These are phyloP conservation scores for Exsudoporus frostii DNA, from an alignment of 768 basidiomycete genomes.

Conservation along the genomic window DNA sequence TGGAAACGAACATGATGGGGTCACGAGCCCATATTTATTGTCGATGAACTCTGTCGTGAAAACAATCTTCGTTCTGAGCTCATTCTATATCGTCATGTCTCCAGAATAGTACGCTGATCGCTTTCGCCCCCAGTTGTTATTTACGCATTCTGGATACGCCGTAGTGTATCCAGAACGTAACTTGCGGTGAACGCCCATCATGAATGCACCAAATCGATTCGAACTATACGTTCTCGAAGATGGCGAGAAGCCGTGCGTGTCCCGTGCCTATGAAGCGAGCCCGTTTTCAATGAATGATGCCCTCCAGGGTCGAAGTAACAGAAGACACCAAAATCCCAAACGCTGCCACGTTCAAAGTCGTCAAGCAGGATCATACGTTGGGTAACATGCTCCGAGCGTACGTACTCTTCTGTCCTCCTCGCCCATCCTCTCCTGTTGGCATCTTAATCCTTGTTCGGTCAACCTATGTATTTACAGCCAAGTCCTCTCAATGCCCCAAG, in stretches of 20 bases:
- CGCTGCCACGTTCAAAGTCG: slow-evolving; percentile 89
- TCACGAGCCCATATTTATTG: slow-evolving; percentile 63
- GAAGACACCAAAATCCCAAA: slow-evolving; percentile 99
- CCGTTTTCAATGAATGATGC: slow-evolving; percentile 2
- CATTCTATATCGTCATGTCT: neutral
- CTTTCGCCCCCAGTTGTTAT: neutral
- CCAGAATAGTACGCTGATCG: slow-evolving; percentile 9
- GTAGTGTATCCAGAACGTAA: neutral
- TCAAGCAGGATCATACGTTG: slow-evolving; percentile 97
- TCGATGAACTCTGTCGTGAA: slow-evolving; percentile 58
- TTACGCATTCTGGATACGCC: neutral
- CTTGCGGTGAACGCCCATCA: slow-evolving; percentile 26
- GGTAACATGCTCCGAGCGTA: slow-evolving; percentile 96
- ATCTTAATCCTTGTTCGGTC: neutral
- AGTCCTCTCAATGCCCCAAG: slow-evolving; percentile 80
- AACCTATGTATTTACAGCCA: slow-evolving; percentile 51
- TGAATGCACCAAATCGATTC: slow-evolving; percentile 95
- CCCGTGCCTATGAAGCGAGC: neutral
- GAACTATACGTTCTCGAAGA: slow-evolving; percentile 91
- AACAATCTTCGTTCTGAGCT: slow-evolving; percentile 48
- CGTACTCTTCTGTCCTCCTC: slow-evolving; percentile 30
- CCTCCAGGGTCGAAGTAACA: slow-evolving; percentile 73
- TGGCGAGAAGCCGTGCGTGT: slow-evolving; percentile 87
- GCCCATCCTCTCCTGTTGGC: neutral
- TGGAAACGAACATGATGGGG: slow-evolving; percentile 46